Percentiles rank a stretch among this genome's conserved stretches.
Evolutionary conservation across 2,329 filamentous ascomycete species (phyloP).

Genomic region (Davidsoniella virescens): DNA sequence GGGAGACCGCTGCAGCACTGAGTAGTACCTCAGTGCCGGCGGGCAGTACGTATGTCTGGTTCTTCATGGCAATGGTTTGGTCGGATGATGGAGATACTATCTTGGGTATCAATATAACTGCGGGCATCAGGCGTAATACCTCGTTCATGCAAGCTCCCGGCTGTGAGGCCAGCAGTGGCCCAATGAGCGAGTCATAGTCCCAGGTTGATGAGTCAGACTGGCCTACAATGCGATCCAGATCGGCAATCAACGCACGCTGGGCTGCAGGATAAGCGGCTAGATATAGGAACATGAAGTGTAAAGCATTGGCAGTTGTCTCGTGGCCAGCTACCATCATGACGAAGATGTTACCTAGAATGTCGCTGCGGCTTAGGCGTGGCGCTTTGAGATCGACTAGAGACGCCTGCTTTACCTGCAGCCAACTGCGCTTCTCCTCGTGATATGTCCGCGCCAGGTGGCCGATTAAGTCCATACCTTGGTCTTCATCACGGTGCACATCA

Average conservation of each 20-base stretch:
- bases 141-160: constrained; percentile 64
- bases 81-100: constrained; percentile 30
- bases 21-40: constrained; percentile 39
- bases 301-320: constrained; percentile 61
- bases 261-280: constrained; percentile 48
- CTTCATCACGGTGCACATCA: constrained; percentile 22
- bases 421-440: constrained; percentile 18
- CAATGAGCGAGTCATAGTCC: constrained; percentile 54
- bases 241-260: constrained; percentile 51
- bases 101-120: constrained; percentile 59
- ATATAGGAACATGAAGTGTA: constrained; percentile 54
- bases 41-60: constrained; percentile 41
- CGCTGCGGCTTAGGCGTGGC: constrained; percentile 36
- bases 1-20: constrained; percentile 38
- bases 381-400: constrained; percentile 16
- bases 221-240: constrained; percentile 47
- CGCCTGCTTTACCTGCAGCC: constrained; percentile 10
- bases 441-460: constrained; percentile 32
- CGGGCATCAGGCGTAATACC: constrained; percentile 54
- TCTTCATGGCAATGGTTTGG: constrained; percentile 44
- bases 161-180: constrained; percentile 50
- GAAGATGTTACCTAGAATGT: constrained; percentile 59
- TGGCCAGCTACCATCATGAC: constrained; percentile 58
- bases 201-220: constrained; percentile 42
- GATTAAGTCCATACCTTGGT: constrained; percentile 36